Percentiles rank a stretch among this genome's conserved stretches.
Conservation (phyloP, 495 filamentous ascomycete species). For the Penicillium malachiteum region DNA sequence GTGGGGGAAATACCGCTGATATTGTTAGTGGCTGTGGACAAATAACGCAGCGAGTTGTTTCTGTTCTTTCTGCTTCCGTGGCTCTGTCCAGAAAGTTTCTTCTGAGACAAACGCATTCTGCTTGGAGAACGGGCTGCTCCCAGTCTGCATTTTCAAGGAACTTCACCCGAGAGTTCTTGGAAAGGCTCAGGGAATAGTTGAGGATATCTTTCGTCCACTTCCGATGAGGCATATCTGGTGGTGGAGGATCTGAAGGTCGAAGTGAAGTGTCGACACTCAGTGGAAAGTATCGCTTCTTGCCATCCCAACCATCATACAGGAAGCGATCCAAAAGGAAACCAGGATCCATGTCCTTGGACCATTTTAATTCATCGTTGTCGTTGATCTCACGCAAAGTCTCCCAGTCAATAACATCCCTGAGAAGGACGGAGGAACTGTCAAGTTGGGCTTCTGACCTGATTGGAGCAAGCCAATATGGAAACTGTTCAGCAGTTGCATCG, state of each 20-base stretch:
- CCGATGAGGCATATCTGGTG: constrained; percentile 43
- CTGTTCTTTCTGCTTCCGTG: constrained; percentile 49
- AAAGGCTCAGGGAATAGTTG: constrained; percentile 62
- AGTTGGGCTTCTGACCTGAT: not conserved
- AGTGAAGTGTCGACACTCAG: constrained; percentile 36
- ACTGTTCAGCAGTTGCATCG: constrained; percentile 56
- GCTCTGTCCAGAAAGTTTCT: constrained; percentile 76
- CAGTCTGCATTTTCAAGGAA: constrained; percentile 47
- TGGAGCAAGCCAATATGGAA: constrained; percentile 87
- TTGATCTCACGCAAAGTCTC: constrained; percentile 52
- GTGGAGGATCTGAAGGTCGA: constrained; percentile 54
- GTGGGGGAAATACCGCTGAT: constrained; percentile 70
- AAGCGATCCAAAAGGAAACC: constrained; percentile 62
- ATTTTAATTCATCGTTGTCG: constrained; percentile 52
- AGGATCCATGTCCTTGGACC: constrained; percentile 52
- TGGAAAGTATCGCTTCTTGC: constrained; percentile 53
- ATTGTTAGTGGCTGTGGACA: constrained; percentile 67
- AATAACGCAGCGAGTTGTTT: constrained; percentile 39
- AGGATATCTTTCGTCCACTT: constrained; percentile 61
- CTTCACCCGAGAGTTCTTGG: constrained; percentile 48
- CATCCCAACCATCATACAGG: constrained; percentile 73
- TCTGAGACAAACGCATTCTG: constrained; percentile 68
- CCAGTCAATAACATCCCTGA: constrained; percentile 64
- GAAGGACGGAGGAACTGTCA: not conserved
- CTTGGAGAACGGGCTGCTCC: constrained; percentile 76